Conservation (phyloP, 306 rosid species). For the Ochetophila trinervis region DNA sequence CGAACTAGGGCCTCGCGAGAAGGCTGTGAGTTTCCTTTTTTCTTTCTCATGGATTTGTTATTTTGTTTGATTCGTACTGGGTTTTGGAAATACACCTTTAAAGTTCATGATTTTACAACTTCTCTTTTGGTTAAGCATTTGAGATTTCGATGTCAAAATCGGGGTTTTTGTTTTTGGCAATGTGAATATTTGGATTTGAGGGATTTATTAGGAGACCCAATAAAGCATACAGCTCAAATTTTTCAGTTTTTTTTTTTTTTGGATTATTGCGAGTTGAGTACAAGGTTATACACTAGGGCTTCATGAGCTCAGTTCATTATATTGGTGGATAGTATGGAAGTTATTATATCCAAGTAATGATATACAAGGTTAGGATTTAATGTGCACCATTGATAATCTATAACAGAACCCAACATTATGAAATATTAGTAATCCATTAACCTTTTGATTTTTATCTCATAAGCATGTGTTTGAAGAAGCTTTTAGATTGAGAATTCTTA, state of each 20-base stretch:
- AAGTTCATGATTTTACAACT: neutral
- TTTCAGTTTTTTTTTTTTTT: neutral
- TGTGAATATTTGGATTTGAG: neutral
- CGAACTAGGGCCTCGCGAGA: constrained; percentile 77
- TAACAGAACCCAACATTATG: neutral
- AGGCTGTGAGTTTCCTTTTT: constrained; percentile 59
- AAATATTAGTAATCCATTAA: neutral
- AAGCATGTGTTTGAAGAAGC: neutral
- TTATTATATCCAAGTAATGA: neutral
- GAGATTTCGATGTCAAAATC: constrained; percentile 3
- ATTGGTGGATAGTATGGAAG: neutral
- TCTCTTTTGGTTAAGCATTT: neutral
- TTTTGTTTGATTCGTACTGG: constrained; percentile 1
- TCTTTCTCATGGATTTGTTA: neutral
- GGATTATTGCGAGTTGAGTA: neutral
- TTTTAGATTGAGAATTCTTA: constrained; percentile 4
- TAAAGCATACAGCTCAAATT: neutral
- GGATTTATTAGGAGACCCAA: neutral
- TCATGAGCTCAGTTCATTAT: neutral
- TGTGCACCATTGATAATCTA: neutral
- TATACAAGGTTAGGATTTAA: neutral
- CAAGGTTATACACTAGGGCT: neutral
- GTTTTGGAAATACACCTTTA: neutral
- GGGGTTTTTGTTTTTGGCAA: neutral
- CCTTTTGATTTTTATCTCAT: neutral